Evolutionary conservation across 345 rosid species (phyloP).

Genomic region (Erodium maritimum): DNA sequence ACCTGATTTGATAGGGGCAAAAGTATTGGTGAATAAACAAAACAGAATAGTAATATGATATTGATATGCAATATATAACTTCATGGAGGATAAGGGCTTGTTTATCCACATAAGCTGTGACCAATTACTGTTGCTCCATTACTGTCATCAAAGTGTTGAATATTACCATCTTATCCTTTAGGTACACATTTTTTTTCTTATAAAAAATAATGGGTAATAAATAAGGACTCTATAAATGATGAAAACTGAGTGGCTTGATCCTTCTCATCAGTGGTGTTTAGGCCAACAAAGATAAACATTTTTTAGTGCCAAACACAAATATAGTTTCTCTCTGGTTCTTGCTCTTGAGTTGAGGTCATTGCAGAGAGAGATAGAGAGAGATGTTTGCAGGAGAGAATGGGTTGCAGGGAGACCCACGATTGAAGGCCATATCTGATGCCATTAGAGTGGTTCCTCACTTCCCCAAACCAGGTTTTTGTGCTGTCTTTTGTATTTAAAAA

Average conservation of each 20-base stretch:
- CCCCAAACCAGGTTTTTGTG: conserved; percentile 47
- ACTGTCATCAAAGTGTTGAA: not conserved
- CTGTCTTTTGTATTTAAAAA: not conserved
- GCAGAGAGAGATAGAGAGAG: not conserved
- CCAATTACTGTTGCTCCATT: not conserved
- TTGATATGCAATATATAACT: not conserved
- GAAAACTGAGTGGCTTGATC: not conserved
- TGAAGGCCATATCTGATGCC: conserved; percentile 49
- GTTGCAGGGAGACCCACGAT: conserved; percentile 62
- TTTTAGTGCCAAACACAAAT: not conserved
- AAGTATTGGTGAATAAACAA: too few relatives aligned
- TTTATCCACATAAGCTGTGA: not conserved
- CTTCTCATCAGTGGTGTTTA: not conserved
- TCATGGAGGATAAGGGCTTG: not conserved
- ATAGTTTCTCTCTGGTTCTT: not conserved
- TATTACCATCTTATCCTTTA: not conserved
- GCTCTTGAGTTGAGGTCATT: not conserved
- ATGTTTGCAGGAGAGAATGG: conserved; percentile 73
- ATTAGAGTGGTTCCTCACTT: conserved; percentile 67
- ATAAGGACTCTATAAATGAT: not conserved
- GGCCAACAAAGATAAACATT: not conserved
- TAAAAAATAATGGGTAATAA: not conserved
- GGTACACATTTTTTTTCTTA: too few relatives aligned
- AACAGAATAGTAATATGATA: not conserved
- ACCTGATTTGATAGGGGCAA: too few relatives aligned